phyloP scores from a whole-genome alignment of 1,139 yeast genomes.

The Candida buenavistaensis region DNA sequence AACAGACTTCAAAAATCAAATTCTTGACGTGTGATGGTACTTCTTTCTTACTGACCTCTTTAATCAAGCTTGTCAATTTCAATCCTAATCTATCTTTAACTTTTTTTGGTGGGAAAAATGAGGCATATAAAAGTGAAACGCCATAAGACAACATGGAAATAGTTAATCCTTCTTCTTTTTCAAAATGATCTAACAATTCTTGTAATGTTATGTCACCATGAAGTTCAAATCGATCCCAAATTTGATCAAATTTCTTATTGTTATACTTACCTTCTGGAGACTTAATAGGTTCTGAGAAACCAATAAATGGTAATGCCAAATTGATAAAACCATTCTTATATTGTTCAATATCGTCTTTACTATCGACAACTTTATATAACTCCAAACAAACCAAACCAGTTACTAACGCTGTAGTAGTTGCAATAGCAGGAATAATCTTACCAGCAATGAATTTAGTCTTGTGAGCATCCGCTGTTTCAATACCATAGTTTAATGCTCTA shows the following conservation, averaged over 20 bases:
- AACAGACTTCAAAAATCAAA: constrained; percentile 84
- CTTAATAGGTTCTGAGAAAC: constrained; percentile 92
- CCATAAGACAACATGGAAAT: constrained; percentile 92
- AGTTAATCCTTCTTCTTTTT: constrained; percentile 78
- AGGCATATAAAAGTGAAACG: constrained; percentile 85
- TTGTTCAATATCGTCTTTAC: constrained; percentile 71
- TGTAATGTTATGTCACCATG: constrained; percentile 76
- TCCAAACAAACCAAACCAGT: constrained; percentile 94
- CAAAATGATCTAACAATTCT: constrained; percentile 73
- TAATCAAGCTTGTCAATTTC: constrained; percentile 73
- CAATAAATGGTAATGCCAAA: constrained; percentile 93
- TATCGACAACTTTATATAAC: constrained; percentile 84
- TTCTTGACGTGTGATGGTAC: constrained; percentile 73
- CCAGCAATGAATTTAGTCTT: constrained; percentile 89
- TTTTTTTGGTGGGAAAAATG: constrained; percentile 92
- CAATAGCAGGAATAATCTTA: constrained; percentile 96
- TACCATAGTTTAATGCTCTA: constrained; percentile 88
- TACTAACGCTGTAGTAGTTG: constrained; percentile 95
- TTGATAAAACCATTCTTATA: constrained; percentile 94
- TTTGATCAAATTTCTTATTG: constrained; percentile 75
- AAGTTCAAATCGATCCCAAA: constrained; percentile 93
- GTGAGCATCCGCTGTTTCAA: constrained; percentile 73
- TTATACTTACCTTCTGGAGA: constrained; percentile 83
- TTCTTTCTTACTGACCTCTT: constrained; percentile 80
- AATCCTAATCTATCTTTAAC: constrained; percentile 70